Percentiles rank a stretch among this genome's conserved stretches.
Conservation (phyloP, 75 land plant genomes). For the Pinus albicaulis region DNA sequence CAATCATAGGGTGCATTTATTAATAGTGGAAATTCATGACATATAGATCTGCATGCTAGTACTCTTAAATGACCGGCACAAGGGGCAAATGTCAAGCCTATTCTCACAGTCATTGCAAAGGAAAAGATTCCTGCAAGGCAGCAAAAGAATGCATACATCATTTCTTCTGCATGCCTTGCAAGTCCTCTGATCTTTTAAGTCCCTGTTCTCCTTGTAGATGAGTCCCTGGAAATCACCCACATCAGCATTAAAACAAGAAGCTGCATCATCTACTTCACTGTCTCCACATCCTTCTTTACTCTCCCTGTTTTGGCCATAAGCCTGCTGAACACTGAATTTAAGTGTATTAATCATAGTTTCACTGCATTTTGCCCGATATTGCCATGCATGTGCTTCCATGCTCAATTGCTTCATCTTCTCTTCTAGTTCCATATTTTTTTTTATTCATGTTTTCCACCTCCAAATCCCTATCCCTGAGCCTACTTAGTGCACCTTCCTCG, state of each 20-base stretch:
- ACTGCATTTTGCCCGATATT: conserved; percentile 54
- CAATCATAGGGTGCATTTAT: too few species aligned
- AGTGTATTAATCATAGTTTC: conserved; percentile 66
- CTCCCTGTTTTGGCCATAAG: conserved; percentile 59
- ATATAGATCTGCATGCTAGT: conserved; percentile 66
- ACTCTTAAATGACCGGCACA: conserved; percentile 62
- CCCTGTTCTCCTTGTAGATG: conserved; percentile 33
- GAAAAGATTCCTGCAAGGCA: conserved; percentile 89
- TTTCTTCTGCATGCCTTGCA: conserved; percentile 68
- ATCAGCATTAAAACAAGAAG: conserved; percentile 55
- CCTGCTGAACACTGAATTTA: conserved; percentile 64
- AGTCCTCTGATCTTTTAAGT: conserved; percentile 32
- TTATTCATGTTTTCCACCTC: conserved; percentile 56
- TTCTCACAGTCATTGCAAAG: conserved; percentile 82
- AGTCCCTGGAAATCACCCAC: conserved; percentile 38
- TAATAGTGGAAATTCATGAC: conserved; percentile 17
- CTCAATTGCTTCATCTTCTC: conserved; percentile 56
- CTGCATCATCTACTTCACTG: conserved; percentile 82
- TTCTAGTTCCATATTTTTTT: conserved; percentile 72
- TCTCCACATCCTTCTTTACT: conserved; percentile 84
- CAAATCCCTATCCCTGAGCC: conserved; percentile 58
- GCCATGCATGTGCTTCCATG: conserved; percentile 63
- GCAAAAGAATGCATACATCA: conserved; percentile 70
- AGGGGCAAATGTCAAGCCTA: conserved; percentile 56
- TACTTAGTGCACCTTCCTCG: conserved; percentile 36